A percentile compares a stretch with the other conserved stretches of the same genome.
These are phyloP conservation scores for Oryza longistaminata DNA, from an alignment of 176 grass and related monocot species.

Conservation along the genomic window DNA sequence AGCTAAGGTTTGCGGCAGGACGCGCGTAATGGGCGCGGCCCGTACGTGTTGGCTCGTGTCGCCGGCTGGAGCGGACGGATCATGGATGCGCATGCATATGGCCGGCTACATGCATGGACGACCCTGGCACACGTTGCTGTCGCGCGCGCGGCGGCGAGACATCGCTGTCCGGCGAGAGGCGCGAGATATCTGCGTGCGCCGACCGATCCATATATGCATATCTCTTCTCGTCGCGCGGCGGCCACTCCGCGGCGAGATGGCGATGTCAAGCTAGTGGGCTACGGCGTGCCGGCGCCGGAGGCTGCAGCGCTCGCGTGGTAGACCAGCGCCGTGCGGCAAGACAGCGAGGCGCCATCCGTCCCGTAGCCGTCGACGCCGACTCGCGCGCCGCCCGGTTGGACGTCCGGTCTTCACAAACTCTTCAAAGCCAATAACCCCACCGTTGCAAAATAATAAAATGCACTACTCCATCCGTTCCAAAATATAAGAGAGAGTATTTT, in stretches of 20 bases:
- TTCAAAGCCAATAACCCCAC: no score
- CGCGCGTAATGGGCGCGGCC: not conserved
- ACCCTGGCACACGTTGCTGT: not conserved
- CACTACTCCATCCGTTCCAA: no score
- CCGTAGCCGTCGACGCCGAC: constrained; percentile 7
- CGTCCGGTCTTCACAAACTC: no score
- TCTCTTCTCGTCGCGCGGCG: not conserved
- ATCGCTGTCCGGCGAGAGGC: constrained; percentile 20
- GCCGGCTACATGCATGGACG: not conserved
- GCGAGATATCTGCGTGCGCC: not conserved
- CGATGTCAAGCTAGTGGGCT: constrained; percentile 15
- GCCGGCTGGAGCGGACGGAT: not conserved
- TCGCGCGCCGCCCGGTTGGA: constrained; percentile 10
- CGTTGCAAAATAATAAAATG: no score
- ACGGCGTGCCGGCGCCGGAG: constrained; percentile 6
- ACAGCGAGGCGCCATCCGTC: constrained; percentile 5
- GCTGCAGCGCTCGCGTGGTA: not conserved
- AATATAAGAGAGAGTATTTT: no score
- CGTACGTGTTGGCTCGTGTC: not conserved
- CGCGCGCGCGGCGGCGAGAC: constrained; percentile 19
- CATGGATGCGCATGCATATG: not conserved
- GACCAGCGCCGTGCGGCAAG: constrained; percentile 27
- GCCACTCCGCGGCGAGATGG: constrained; percentile 22
- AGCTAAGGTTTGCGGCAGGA: not conserved
- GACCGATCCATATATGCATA: no score